Base-by-base conservation (phyloP, 1,284 basidiomycete species). In the Ganoderma leucocontextum region DNA sequence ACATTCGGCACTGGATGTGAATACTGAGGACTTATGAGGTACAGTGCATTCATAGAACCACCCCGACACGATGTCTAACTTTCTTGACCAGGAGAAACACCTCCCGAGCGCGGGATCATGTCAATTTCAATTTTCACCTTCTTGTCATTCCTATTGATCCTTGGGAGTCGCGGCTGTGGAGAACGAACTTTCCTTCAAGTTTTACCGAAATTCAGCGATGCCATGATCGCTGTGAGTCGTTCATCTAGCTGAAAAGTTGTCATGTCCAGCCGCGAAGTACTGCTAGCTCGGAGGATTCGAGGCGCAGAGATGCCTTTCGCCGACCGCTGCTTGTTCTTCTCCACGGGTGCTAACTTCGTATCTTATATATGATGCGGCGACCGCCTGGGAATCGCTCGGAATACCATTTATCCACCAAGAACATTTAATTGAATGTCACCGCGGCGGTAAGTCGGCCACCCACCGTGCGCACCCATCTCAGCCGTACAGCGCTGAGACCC, bases 401-500 rank as follows among this genome's bases (percentile, higher is more conserved):
- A 22, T 10, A 25, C n/a, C 22, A 39, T 39, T 41, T 60, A 29
- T 13, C 38, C 22, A 60, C 42, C 39, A 22, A 60, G 39, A 60
- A 25, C 47, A 52, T 52, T 2, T 25, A 52, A 52, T 52, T 52
- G 12, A 25, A 52, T 29, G 22, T 25, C 22, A 25, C 29, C 29
- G 29, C 39, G 58, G 58, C 22, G 58, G 58, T 60, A 60, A 19
- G 36, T 60, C 58, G 58, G 58, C 38, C 36, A 60, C 3, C 58
- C 38, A 22, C n/a, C 15, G n/a, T n/a, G n/a, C n/a, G n/a, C n/a
- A n/a, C n/a, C n/a, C n/a, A n/a, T n/a, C n/a, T 6, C 4, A 9
- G 42, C 42, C 47, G 47, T n/a, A 35, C 36, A 55, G 52, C 52
- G 52, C 55, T 58, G 19, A 58, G 55, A 35, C 55, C 55, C 33